Evolutionary conservation across 768 basidiomycete species (phyloP), one percentile per base, ranked within the genome.

Genomic region (Hemileccinum impolitum): DNA sequence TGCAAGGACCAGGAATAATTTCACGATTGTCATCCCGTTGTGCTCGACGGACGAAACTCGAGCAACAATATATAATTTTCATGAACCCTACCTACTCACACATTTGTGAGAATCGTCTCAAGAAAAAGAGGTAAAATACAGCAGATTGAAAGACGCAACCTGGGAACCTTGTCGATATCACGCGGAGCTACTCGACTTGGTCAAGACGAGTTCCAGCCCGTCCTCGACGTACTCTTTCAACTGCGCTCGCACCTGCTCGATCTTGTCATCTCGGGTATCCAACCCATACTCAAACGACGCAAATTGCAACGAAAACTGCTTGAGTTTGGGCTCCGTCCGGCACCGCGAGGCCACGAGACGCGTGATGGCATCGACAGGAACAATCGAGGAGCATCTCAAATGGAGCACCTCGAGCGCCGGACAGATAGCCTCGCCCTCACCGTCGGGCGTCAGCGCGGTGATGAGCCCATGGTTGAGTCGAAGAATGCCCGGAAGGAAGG

Each of bases 391-490:
- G 17, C 65, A 66, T 12, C 60, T 36, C 46, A 66, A 19, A 10
- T 60, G 60, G 23, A 66, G 56, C 17, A 36, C 48, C 46, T 62
- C 50, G 32, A 66, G 64, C 8, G 37, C 32, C 0, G 64, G 67
- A 44, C 65, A 68, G 2, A 62, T 23, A 3, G 15, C 23, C 26
- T 46, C 25, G n/a, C 25, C 26, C 9, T 26, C 32, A 17, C 6
- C 49, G 21, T 48, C 47, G 14, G 47, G 23, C 11, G 56, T 18
- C 15, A 69, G 63, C 31, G 52, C 63, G n/a, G 50, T 28, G 34
- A 67, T 32, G 39, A 66, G 60, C 13, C 60, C 63, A 13, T 69
- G 65, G 34, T 69, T 67, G 34, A 66, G 62, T n/a, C 65, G 51
- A 5, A 69, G 53, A n/a, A 60, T 39, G 12, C 67, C 60, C 4